Base-by-base conservation (phyloP, 2,329 filamentous ascomycete genomes). In the Paradendryphiella salina region DNA sequence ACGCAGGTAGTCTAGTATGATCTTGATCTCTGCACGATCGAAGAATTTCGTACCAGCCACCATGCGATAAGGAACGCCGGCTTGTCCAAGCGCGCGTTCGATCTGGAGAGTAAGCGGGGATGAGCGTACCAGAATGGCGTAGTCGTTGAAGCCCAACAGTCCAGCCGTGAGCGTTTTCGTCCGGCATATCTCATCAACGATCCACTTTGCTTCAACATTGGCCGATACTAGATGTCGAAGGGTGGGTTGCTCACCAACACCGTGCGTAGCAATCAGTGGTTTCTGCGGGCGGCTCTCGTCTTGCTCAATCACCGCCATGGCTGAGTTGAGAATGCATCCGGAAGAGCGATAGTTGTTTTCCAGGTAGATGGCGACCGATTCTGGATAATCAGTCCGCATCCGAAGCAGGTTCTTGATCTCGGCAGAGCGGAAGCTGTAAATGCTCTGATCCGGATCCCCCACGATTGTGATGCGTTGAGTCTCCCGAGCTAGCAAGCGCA, bases 331-430 rank as follows among this genome's bases (percentile, higher is more conserved):
- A 52, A 99, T 96, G 6, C 85, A 85, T 32, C 87, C 89, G 0
- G 91, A 95, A 1, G 93, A 97, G 17, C 93, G 84, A 68, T 99
- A 99, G 65, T 97, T 99, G 65, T 96, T 89, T 68, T 96, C 89
- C 2, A 99, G 79, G 5, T 93, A 85, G 36, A 96, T 85, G 50
- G 94, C 87, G 4, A 90, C 82, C 0, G 91, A 94, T 20, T 87
- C 82, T 0, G 86, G 86, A 66, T 88, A 96, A 51, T 90, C 85
- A 34, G 78, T 78, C 44, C 90, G 82, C 79, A 99, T 85, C 2
- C 88, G 85, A 58, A 84, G 83, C 39, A 97, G 79, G 64, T 97
- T 99, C 69, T 87, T 87, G 61, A 93, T 90, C 71, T 99, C 93
- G 8, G 94, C 93, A 6, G 90, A 92, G 15, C 93, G 86, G 80